Percentiles rank a stretch among this genome's conserved stretches.
phyloP scores from a whole-genome alignment of 1,284 basidiomycete species.

The Cutaneotrichosporon cyanovorans region DNA sequence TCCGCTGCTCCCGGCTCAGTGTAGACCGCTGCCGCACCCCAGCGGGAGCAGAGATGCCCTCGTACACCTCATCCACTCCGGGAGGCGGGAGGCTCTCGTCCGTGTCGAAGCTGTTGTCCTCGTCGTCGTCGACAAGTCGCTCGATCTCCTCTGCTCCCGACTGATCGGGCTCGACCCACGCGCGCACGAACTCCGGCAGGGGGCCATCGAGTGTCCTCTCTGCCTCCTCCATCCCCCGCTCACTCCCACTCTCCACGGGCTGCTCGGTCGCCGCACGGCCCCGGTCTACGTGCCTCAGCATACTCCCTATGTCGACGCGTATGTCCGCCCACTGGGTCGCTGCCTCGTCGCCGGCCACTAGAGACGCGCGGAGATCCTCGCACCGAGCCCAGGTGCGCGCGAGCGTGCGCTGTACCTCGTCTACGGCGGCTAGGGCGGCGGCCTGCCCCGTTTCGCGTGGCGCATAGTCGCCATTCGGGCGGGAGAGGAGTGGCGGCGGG shows the following conservation, averaged over 20 bases:
- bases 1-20: conserved; percentile 32
- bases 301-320: conserved; percentile 14
- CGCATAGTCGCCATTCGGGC: conserved; percentile 6
- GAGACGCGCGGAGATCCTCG: conserved; percentile 10
- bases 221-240: no score
- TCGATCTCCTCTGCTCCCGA: conserved; percentile 10
- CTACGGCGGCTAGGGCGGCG: conserved; percentile 7
- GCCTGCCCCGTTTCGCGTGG: conserved; percentile 12
- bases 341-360: conserved; percentile 1
- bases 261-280: conserved; percentile 1
- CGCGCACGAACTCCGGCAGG: conserved; percentile 23
- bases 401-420: conserved; percentile 15
- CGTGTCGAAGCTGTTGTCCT: not conserved
- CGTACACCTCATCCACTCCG: conserved; percentile 32
- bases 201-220: no score
- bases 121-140: conserved; percentile 3
- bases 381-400: conserved; percentile 13
- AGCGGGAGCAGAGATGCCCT: conserved; percentile 9
- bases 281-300: conserved; percentile 16
- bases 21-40: conserved; percentile 3
- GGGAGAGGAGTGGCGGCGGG: not conserved
- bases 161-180: conserved; percentile 18
- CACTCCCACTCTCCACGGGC: no score
- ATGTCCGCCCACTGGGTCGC: conserved; percentile 10
- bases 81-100: conserved; percentile 22